Conservation (phyloP, 192 early-diverging fungal genomes). For the Umbelopsis sp. region DNA sequence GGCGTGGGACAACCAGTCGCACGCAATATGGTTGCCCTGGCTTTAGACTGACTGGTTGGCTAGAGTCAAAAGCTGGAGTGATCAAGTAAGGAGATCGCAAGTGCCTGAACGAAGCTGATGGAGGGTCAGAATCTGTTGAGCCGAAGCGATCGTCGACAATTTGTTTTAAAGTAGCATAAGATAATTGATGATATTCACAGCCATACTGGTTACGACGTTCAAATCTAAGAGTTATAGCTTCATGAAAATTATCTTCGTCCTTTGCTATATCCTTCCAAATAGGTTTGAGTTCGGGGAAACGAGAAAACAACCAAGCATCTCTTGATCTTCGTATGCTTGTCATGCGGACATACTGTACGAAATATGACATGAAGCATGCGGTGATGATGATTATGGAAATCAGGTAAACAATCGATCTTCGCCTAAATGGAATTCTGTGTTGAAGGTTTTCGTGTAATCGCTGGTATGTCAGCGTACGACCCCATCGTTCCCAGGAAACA, state of each 20-base stretch:
- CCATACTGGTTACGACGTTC: background rate
- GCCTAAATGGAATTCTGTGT: background rate
- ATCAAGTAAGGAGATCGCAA: background rate
- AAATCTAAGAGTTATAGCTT: background rate
- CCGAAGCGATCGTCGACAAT: background rate
- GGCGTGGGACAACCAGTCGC: background rate
- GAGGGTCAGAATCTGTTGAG: background rate
- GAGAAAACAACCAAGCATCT: background rate
- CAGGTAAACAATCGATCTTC: background rate
- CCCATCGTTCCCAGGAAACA: constrained; percentile 7
- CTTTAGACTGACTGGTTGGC: background rate
- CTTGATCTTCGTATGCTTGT: background rate
- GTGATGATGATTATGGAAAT: background rate
- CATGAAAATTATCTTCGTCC: background rate
- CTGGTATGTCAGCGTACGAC: constrained; percentile 3
- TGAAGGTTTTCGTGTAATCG: background rate
- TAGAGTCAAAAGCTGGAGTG: background rate
- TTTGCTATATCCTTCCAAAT: background rate
- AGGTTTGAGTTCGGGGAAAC: background rate
- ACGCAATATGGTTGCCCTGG: background rate
- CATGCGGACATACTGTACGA: background rate
- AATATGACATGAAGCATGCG: background rate
- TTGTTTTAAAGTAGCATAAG: constrained; percentile 6
- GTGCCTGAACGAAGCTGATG: background rate
- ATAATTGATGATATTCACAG: constrained; percentile 4